Percentiles rank a stretch among this genome's conserved stretches.
phyloP scores from a whole-genome alignment of 2,329 filamentous ascomycete genomes.

The Juglanconis oblonga region DNA sequence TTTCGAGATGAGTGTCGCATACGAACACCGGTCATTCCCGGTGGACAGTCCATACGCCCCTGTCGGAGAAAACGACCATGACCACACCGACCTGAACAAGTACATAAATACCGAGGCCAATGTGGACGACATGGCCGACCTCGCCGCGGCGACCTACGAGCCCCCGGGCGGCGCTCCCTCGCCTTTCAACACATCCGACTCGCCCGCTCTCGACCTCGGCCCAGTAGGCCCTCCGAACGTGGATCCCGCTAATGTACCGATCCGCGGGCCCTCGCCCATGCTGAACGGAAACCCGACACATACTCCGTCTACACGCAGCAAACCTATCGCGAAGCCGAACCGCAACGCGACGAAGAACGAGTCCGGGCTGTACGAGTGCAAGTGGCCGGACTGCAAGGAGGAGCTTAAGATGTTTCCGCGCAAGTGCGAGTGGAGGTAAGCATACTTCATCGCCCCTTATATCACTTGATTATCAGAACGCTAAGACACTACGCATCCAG shows the following conservation, averaged over 20 bases:
- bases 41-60: slow-evolving; percentile 46
- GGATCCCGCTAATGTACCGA: slow-evolving; percentile 28
- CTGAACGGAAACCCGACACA: slow-evolving; percentile 21
- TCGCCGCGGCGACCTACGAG: slow-evolving; percentile 30
- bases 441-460: neutral
- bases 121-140: slow-evolving; percentile 31
- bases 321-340: slow-evolving; percentile 57
- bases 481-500: slow-evolving; percentile 39
- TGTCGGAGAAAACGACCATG: slow-evolving; percentile 38
- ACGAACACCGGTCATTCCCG: slow-evolving; percentile 47
- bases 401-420: slow-evolving; percentile 66
- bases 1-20: slow-evolving; percentile 48
- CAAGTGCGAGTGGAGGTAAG: slow-evolving; percentile 94
- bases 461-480: neutral
- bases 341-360: slow-evolving; percentile 59
- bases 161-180: slow-evolving; percentile 21
- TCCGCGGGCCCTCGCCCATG: slow-evolving; percentile 25
- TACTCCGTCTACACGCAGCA: slow-evolving; percentile 36
- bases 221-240: slow-evolving; percentile 25
- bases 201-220: slow-evolving; percentile 35
- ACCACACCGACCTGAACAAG: slow-evolving; percentile 30
- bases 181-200: slow-evolving; percentile 7
- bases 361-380: slow-evolving; percentile 76
- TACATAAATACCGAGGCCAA: slow-evolving; percentile 33
- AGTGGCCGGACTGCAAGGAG: slow-evolving; percentile 65